A percentile compares a stretch with the other conserved stretches of the same genome.
Conservation (phyloP, 2,329 filamentous ascomycete genomes). For the Periconia digitata region DNA sequence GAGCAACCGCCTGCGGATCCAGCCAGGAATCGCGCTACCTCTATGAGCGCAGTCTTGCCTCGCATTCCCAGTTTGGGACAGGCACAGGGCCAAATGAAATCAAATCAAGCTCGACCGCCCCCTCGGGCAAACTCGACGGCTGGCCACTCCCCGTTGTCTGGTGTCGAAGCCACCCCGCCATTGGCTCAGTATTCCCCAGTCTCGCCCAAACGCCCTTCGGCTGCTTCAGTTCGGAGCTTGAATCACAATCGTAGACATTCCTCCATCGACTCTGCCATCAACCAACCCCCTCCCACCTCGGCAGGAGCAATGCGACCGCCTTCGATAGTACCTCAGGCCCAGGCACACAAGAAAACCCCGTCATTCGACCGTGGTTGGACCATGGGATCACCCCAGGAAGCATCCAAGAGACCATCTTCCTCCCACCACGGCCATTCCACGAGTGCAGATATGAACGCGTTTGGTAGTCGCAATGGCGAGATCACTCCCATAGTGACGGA, state of each 20-base stretch:
- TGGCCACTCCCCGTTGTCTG: slow-evolving; percentile 31
- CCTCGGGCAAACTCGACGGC: slow-evolving; percentile 37
- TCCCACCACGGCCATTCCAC: slow-evolving; percentile 34
- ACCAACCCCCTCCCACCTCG: slow-evolving; percentile 25
- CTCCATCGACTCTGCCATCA: slow-evolving; percentile 70
- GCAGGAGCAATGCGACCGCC: slow-evolving; percentile 21
- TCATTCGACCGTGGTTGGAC: slow-evolving; percentile 64
- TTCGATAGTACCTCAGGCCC: slow-evolving; percentile 19
- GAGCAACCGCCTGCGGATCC: slow-evolving; percentile 46
- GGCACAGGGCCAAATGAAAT: slow-evolving; percentile 9
- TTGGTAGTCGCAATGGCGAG: slow-evolving; percentile 29
- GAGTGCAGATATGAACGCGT: slow-evolving; percentile 31
- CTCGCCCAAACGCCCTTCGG: slow-evolving; percentile 63
- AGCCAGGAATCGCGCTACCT: slow-evolving; percentile 50
- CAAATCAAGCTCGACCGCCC: slow-evolving; percentile 15
- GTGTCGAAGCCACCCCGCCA: slow-evolving; percentile 44
- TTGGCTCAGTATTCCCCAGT: slow-evolving; percentile 48
- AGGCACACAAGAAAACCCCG: slow-evolving; percentile 54
- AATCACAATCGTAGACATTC: slow-evolving; percentile 87
- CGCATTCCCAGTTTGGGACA: slow-evolving; percentile 39
- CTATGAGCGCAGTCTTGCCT: slow-evolving; percentile 43
- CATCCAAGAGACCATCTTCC: slow-evolving; percentile 33
- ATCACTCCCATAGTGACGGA: slow-evolving; percentile 52
- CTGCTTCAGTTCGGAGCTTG: slow-evolving; percentile 77
- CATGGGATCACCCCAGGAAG: slow-evolving; percentile 44